Evolutionary conservation across 805 yeast genomes (phyloP).

Genomic region (Ogataea nitratoaversa): DNA sequence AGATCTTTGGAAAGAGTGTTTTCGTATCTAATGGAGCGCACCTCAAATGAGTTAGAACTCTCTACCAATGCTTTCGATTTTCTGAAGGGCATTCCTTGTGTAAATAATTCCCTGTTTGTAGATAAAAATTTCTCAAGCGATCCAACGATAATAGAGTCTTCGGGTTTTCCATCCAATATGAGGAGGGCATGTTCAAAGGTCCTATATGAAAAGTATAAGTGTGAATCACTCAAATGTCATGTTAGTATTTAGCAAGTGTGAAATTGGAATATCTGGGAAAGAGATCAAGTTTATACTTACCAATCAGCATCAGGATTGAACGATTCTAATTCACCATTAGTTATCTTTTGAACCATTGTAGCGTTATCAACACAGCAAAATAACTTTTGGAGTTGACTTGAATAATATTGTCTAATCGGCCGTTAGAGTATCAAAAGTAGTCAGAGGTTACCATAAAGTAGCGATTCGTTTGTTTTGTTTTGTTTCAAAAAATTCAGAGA

Average conservation of each 20-base stretch:
- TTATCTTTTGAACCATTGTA: neutral
- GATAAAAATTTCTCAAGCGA: conserved; percentile 10
- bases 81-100: conserved; percentile 12
- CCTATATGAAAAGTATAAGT: conserved; percentile 11
- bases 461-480: too few relatives aligned
- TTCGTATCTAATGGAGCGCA: conserved; percentile 10
- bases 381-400: neutral
- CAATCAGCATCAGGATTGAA: conserved; percentile 7
- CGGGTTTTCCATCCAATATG: conserved; percentile 8
- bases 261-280: neutral
- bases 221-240: too few relatives aligned
- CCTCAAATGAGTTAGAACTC: conserved; percentile 6
- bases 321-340: neutral
- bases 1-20: conserved; percentile 24
- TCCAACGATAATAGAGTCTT: conserved; percentile 7
- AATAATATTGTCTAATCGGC: neutral
- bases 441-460: too few relatives aligned
- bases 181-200: conserved; percentile 21
- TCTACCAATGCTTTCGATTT: conserved; percentile 1
- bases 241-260: too few relatives aligned
- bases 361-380: neutral
- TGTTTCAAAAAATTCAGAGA: too few relatives aligned
- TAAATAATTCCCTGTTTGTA: conserved; percentile 11
- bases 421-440: too few relatives aligned
- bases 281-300: conserved; percentile 2